Base-by-base conservation (phyloP, 2,329 filamentous ascomycete genomes). In the Fusarium liriodendri region DNA sequence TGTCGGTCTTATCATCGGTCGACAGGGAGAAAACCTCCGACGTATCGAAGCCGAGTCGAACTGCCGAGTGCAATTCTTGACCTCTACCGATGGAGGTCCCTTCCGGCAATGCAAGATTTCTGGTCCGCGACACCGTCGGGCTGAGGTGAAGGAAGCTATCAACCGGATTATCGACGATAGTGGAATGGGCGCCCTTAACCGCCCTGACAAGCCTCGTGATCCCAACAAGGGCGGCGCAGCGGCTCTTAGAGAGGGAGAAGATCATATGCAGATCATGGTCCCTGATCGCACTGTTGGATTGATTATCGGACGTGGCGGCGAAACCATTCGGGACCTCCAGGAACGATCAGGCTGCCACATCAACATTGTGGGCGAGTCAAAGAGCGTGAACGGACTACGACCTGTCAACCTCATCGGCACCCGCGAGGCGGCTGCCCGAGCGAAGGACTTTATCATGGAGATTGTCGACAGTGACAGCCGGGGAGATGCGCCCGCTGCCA, bases 291-390 rank as follows among this genome's bases (percentile, higher is more conserved):
- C 95, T 10, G 95, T 98, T 69, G 95, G 95, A 61, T 87, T 98
- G 54, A 98, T 98, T 77, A 98, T 98, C 80, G 95, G 95, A n/a
- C 93, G 95, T 76, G 94, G 94, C 45, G 95, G 95, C 68, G 95
- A 98, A 84, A 98, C 95, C 2, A 98, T 98, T 78, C 92, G 95
- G 79, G 95, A 98, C 80, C 87, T 98, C 27, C 95, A 98, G 84
- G 95, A 98, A 82, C 89, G 94, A 71, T 97, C 94, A 78, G 94
- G 94, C n/a, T 98, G 95, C 82, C 95, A 98, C 82, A 95, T 98
- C 82, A 98, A 98, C 82, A 98, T 98, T 79, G 94, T 97, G 45
- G 94, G 94, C 78, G 95, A 98, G 84, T 94, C 94, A 76, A 97
- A 97, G 87, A 97, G 94, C 80, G 90, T 97, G 75, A 97, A 97